phyloP scores from a whole-genome alignment of 176 grass and related monocot genomes.

The Carex pumila region DNA sequence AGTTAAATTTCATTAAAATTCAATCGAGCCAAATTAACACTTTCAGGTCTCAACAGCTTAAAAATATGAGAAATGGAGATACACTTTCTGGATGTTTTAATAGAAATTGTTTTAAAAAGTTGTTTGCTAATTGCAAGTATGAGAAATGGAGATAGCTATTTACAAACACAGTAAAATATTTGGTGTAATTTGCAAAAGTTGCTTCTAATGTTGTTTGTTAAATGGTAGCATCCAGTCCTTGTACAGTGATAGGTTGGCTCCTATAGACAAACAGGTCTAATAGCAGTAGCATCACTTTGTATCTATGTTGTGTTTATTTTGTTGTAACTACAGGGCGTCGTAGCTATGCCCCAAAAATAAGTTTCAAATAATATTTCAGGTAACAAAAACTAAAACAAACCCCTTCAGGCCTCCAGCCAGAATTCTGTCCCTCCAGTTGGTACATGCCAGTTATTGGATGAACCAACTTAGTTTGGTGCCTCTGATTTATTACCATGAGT shows the following conservation, averaged over 20 bases:
- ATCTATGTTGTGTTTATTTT: background rate
- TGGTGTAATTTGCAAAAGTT: background rate
- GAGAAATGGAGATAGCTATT: background rate
- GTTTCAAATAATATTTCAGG: background rate
- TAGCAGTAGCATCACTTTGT: background rate
- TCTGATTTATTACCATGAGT: background rate
- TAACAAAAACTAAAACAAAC: background rate
- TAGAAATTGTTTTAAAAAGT: background rate
- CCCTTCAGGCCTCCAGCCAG: background rate
- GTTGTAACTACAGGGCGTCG: background rate
- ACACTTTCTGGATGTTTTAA: no score
- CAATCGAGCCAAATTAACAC: background rate
- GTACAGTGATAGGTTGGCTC: background rate
- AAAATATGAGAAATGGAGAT: background rate
- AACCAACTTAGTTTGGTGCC: background rate
- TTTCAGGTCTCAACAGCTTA: background rate
- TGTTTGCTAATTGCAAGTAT: background rate
- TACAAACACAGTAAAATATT: background rate
- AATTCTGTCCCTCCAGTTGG: background rate
- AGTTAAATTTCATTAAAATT: background rate
- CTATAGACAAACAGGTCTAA: background rate
- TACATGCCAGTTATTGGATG: background rate
- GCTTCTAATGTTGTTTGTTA: background rate
- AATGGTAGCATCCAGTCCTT: background rate
- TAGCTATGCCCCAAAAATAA: background rate